Percentiles rank a stretch among this genome's conserved stretches.
These are phyloP conservation scores for Leishmania tarentolae DNA, from an alignment of 208 protist species.

Conservation along the genomic window DNA sequence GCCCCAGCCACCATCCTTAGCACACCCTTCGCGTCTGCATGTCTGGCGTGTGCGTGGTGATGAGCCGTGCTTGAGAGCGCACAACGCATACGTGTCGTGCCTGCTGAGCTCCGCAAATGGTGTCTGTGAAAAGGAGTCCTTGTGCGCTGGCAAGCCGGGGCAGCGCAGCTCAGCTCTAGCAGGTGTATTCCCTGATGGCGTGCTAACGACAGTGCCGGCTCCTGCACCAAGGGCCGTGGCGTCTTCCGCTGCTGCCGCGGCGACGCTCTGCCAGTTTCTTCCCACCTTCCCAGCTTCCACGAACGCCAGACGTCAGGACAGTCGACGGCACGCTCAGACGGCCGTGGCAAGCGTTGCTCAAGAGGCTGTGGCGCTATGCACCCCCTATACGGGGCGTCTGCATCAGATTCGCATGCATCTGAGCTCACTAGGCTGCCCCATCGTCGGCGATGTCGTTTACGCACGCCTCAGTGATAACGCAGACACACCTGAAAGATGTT, in stretches of 20 bases:
- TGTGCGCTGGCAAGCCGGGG: not conserved
- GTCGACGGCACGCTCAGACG: not conserved
- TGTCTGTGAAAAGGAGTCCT: not conserved
- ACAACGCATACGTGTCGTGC: conserved; percentile 7
- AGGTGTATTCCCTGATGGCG: conserved; percentile 16
- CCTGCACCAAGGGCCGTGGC: not conserved
- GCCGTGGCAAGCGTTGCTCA: not conserved
- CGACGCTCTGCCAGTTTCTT: conserved; percentile 26
- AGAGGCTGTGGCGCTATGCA: conserved; percentile 69
- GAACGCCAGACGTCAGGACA: no score
- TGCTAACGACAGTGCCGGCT: conserved; percentile 15
- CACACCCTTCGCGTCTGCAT: not conserved
- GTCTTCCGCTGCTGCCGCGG: not conserved
- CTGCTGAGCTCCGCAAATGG: conserved; percentile 4
- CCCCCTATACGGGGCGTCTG: conserved; percentile 89
- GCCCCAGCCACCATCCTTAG: not conserved
- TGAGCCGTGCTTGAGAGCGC: conserved; percentile 8
- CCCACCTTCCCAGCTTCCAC: not conserved
- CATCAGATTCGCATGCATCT: conserved; percentile 94
- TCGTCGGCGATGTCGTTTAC: conserved; percentile 73
- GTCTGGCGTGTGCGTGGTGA: conserved; percentile 14
- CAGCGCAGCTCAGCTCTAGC: not conserved
- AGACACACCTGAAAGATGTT: not conserved
- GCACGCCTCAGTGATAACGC: not conserved
- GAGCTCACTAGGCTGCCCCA: conserved; percentile 69